Evolutionary conservation across 306 rosid genomes (phyloP).

Genomic region (Fragaria ananassa): DNA sequence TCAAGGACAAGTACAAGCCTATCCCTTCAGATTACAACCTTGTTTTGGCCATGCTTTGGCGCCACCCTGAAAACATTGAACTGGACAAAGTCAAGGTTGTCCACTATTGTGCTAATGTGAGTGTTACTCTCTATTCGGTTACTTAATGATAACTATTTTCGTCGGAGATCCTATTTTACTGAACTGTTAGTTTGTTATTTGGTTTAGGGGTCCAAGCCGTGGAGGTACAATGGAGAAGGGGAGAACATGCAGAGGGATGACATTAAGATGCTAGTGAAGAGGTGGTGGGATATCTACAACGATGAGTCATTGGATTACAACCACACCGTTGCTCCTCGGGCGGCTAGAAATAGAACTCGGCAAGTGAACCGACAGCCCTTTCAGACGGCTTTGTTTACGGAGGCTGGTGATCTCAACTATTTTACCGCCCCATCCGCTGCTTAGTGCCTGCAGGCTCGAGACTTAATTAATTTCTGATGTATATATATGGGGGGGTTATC

Average conservation of each 20-base stretch:
- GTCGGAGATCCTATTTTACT: neutral
- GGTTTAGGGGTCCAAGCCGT: slow-evolving; percentile 79
- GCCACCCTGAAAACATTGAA: slow-evolving; percentile 66
- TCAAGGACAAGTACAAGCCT: slow-evolving; percentile 52
- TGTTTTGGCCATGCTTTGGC: slow-evolving; percentile 80
- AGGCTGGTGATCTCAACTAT: slow-evolving; percentile 20
- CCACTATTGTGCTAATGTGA: slow-evolving; percentile 79
- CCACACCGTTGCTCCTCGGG: neutral
- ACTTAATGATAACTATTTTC: neutral
- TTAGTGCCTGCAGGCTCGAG: no score
- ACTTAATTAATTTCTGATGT: no score
- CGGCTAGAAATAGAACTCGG: neutral
- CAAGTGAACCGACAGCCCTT: slow-evolving; percentile 2
- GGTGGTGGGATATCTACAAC: slow-evolving; percentile 73
- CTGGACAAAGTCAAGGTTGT: slow-evolving; percentile 63
- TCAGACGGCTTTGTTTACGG: slow-evolving; percentile 10
- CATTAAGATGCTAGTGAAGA: slow-evolving; percentile 59
- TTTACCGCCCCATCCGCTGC: no score
- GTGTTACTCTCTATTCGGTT: slow-evolving; percentile 6
- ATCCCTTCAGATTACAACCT: slow-evolving; percentile 64
- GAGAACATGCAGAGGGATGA: slow-evolving; percentile 82
- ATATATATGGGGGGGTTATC: no score
- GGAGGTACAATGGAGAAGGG: slow-evolving; percentile 80
- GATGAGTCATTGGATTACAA: slow-evolving; percentile 61
- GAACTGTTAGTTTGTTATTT: neutral